Evolutionary conservation across 1,284 basidiomycete genomes (phyloP).

Genomic region (Leccinum insolens): DNA sequence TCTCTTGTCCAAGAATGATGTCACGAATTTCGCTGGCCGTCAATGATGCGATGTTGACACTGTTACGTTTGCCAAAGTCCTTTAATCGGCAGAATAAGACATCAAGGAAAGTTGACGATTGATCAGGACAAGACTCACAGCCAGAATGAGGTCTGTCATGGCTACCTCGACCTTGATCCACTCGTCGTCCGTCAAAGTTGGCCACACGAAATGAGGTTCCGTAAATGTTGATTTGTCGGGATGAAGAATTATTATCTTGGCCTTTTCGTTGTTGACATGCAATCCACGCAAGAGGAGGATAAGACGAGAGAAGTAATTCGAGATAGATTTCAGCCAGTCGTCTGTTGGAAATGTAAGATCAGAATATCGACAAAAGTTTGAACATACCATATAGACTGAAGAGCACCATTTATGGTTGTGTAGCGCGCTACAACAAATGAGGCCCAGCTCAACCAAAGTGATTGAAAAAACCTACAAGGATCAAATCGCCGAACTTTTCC

Average conservation of each 20-base stretch:
- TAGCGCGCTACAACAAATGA: slow-evolving; percentile 67
- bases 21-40: slow-evolving; percentile 97
- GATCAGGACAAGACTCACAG: slow-evolving; percentile 46
- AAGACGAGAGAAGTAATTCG: slow-evolving; percentile 97
- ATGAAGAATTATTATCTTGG: slow-evolving; percentile 82
- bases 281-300: slow-evolving; percentile 95
- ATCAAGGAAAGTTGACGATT: not conserved
- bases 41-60: slow-evolving; percentile 97
- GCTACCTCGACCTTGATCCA: slow-evolving; percentile 99
- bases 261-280: slow-evolving; percentile 99
- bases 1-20: slow-evolving; percentile 97
- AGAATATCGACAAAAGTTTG: not conserved
- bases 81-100: slow-evolving; percentile 33
- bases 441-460: not conserved
- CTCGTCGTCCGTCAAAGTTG: slow-evolving; percentile 91
- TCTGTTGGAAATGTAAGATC: slow-evolving; percentile 47
- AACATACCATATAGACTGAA: slow-evolving; percentile 91
- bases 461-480: slow-evolving; percentile 57
- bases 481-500: slow-evolving; percentile 99
- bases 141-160: slow-evolving; percentile 91
- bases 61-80: slow-evolving; percentile 99
- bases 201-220: slow-evolving; percentile 99
- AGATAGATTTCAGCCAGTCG: slow-evolving; percentile 99
- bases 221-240: slow-evolving; percentile 93
- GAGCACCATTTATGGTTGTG: slow-evolving; percentile 98